Evolutionary conservation across 495 filamentous ascomycete genomes (phyloP), one percentile per base, ranked within the genome.

Genomic region (Ramalina peruviana): DNA sequence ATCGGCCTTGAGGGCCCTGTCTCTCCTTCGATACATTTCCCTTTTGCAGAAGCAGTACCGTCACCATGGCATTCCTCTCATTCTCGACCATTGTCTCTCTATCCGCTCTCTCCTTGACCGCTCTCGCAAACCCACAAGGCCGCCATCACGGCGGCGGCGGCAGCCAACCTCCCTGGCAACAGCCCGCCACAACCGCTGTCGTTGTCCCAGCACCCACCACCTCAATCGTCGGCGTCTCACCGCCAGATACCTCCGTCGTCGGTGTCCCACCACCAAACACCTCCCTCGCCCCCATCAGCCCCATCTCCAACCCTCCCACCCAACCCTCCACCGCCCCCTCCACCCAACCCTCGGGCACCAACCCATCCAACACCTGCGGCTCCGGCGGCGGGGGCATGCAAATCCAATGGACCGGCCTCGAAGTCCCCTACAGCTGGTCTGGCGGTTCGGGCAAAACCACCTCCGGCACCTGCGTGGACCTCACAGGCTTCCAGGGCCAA

Each of bases 401-500:
- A 26, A 40, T 47, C 20, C 17, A 45, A 52, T 52, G 42, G 43
- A 21, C 41, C 5, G 50, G 43, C 19, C 26, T 26, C 4, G 20
- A 21, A 36, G 50, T 46, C 17, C 20, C 40, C 21, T 52, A 46
- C 33, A 38, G 17, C 15, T 38, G 19, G 17, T 40, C 50, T 5
- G 50, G 36, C n/a, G 43, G 50, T 17, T 44, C 39, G 7, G 43
- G 41, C 13, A 37, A 19, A 27, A 47, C 43, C 13, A 52, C 16
- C 4, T 10, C 6, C 0, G 30, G 30, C 7, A 36, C 45, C 15
- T 52, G 42, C n/a, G 0, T 17, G 10, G 21, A 30, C 36, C 30
- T 52, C 19, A 44, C 42, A 1, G 21, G 16, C 13, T 52, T 36
- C 26, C 12, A 39, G 40, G 50, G 50, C 3, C 50, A 52, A 40